Evolutionary conservation across 768 basidiomycete genomes (phyloP).

Genomic region (Trametes villosa): DNA sequence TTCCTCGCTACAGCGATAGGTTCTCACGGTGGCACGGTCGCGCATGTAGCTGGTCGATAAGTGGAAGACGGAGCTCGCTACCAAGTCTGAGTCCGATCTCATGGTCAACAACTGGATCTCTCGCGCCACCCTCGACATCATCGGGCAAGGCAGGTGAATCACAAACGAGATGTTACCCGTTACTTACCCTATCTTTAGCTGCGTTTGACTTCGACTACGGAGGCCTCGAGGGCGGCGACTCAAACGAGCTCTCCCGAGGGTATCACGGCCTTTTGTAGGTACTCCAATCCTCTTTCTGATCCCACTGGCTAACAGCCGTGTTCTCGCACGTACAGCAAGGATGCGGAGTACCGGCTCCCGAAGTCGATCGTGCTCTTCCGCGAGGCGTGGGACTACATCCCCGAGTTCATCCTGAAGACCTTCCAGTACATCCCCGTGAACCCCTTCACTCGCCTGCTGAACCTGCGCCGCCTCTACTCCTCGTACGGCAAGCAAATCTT

Average conservation of each 20-base stretch:
- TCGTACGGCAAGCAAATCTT: slow-evolving; percentile 12
- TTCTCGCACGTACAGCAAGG: slow-evolving; percentile 1
- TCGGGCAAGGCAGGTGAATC: slow-evolving; percentile 23
- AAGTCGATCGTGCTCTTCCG: slow-evolving; percentile 18
- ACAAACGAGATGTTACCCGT: no score
- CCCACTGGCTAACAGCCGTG: background rate
- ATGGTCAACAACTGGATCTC: slow-evolving; percentile 24
- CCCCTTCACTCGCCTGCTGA: slow-evolving; percentile 9
- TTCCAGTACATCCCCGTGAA: slow-evolving; percentile 20
- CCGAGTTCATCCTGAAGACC: slow-evolving; percentile 12
- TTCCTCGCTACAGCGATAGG: background rate
- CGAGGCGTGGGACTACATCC: slow-evolving; percentile 27
- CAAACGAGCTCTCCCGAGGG: slow-evolving; percentile 16
- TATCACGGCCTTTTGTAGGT: slow-evolving; percentile 27
- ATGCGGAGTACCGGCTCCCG: slow-evolving; percentile 10
- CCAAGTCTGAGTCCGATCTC: background rate
- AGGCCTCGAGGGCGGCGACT: slow-evolving; percentile 12
- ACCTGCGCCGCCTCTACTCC: slow-evolving; percentile 9
- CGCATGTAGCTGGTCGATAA: slow-evolving; percentile 23
- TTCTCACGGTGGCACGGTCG: no score
- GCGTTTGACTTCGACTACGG: slow-evolving; percentile 29
- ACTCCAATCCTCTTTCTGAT: no score
- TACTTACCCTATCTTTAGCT: slow-evolving; percentile 4
- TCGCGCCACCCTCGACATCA: slow-evolving; percentile 28
- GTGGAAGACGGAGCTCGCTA: slow-evolving; percentile 24